These are phyloP conservation scores for Chenopodium quinoa DNA, from an alignment of 148 eudicot genomes.

Conservation along the genomic window DNA sequence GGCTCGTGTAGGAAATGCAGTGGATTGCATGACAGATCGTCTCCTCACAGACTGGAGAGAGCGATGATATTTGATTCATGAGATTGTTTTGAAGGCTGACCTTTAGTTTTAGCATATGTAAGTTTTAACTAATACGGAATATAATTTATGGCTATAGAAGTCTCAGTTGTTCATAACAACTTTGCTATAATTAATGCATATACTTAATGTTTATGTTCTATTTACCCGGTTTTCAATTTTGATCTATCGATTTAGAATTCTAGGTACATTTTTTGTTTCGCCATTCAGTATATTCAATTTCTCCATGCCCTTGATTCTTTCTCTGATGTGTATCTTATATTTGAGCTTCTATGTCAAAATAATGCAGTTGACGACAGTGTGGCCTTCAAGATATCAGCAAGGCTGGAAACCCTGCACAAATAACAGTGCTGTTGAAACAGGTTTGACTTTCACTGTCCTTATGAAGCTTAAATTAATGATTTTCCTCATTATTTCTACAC, in stretches of 20 bases:
- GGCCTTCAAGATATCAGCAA: constrained; percentile 65
- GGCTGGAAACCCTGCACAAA: constrained; percentile 76
- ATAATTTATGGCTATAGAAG: not conserved
- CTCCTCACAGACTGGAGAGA: not conserved
- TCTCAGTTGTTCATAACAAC: not conserved
- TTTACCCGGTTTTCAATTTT: not conserved
- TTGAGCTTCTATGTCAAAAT: constrained; percentile 8
- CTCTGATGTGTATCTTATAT: constrained; percentile 11
- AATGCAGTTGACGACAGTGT: constrained; percentile 69
- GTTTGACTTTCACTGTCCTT: constrained; percentile 41
- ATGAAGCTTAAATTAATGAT: constrained; percentile 1
- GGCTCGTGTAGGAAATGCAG: not conserved
- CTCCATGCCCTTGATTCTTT: not conserved
- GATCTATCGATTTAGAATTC: not conserved
- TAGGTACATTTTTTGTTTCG: not conserved
- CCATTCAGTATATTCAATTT: not conserved
- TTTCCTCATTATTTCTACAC: not conserved
- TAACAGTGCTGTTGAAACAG: constrained; percentile 51
- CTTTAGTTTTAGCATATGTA: not conserved
- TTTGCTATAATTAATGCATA: not conserved
- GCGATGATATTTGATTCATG: not conserved
- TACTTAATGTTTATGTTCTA: not conserved
- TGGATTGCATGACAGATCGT: not conserved
- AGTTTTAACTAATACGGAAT: not conserved
- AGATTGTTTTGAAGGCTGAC: not conserved